Base-by-base conservation (phyloP, 495 filamentous ascomycete genomes). In the Geopyxis carbonaria region DNA sequence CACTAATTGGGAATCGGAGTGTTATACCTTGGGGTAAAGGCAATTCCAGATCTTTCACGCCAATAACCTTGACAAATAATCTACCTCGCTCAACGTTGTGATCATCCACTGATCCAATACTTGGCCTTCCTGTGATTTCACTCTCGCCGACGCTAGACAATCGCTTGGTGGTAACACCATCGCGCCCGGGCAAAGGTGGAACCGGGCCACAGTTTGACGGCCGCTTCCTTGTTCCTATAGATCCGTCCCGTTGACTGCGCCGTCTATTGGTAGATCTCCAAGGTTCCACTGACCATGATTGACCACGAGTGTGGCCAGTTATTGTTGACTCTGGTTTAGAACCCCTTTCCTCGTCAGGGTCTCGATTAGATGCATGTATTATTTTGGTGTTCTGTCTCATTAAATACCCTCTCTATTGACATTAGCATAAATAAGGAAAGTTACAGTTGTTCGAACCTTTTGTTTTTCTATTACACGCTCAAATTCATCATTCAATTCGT, bases 371-470 rank as follows among this genome's bases (percentile, higher is more conserved):
- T 0, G 91, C 89, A 42, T 93, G 79, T 38, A 97, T 81, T 30
- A 97, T 72, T 55, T 93, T 94, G 13, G 89, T 95, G 58, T 95
- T 97, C 46, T 97, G 89, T 47, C 89, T 74, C 89, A 94, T 95
- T 22, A 97, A 69, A 51, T 97, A 97, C 15, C 89, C 89, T 64
- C 89, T 82, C 89, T 97, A 77, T 75, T 64, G 62, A 34, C 51
- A 64, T 86, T 75, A 86, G 80, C 34, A 22, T 3, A 49, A 46
- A 19, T 57, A 29, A 64, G 58, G 65, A 66, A 59, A 57, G 62
- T 48, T 40, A 67, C 56, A 15, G 3, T 34, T 9, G 60, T 66
- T 69, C 62, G 63, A 69, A 95, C 89, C 84, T 97, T 97, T 84
- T 93, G 85, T 49, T 78, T 75, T 60, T 95, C 89, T 53, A 94